phyloP scores from a whole-genome alignment of 2,329 filamentous ascomycete genomes.

The Podosphaera leucotricha region DNA sequence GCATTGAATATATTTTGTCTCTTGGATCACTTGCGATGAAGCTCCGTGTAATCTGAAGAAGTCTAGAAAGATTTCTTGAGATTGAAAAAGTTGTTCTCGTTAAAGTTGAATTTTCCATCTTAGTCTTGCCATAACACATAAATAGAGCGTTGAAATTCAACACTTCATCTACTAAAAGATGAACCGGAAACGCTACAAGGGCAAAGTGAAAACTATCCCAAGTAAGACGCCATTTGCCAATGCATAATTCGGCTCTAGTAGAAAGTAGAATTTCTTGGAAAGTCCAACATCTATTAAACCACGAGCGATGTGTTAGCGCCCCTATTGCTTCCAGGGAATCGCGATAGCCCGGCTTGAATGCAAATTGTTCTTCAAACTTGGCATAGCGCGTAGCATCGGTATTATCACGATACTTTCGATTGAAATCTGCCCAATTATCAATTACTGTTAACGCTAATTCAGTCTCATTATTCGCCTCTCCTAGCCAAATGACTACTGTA shows the following conservation, averaged over 20 bases:
- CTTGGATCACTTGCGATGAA: not conserved
- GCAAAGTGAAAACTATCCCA: not conserved
- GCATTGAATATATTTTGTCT: constrained; percentile 1
- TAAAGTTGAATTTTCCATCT: not conserved
- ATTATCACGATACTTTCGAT: not conserved
- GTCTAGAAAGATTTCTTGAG: not conserved
- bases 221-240: not conserved
- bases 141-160: not conserved
- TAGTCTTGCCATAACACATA: not conserved
- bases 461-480: constrained; percentile 1
- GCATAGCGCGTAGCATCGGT: not conserved
- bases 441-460: not conserved
- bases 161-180: not conserved
- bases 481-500: not conserved
- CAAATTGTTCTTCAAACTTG: constrained; percentile 1
- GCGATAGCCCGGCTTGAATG: constrained; percentile 1
- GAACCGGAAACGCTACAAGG: not conserved
- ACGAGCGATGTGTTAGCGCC: not conserved
- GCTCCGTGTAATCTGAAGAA: not conserved
- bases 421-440: not conserved
- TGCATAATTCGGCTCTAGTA: not conserved
- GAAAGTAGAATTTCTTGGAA: constrained; percentile 1
- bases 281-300: constrained; percentile 1
- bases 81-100: not conserved
- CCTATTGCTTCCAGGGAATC: not conserved